Percentiles rank a stretch among this genome's conserved stretches.
phyloP scores from a whole-genome alignment of 306 rosid genomes.

The Pyrus betulifolia region DNA sequence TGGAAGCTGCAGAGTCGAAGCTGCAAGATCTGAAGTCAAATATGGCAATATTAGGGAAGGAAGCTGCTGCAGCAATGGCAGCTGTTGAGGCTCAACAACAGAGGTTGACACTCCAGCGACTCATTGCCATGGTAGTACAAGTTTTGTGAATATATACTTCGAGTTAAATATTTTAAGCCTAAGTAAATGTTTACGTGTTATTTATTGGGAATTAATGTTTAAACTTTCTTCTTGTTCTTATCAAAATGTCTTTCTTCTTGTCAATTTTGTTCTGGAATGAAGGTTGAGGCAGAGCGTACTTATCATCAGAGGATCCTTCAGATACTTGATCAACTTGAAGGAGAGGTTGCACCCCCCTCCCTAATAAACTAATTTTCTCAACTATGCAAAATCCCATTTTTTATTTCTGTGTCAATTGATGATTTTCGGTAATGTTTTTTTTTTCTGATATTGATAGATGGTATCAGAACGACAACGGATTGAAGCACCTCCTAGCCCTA shows the following conservation, averaged over 20 bases:
- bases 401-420: slow-evolving; percentile 11
- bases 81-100: slow-evolving; percentile 99
- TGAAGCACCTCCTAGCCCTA: slow-evolving; percentile 81
- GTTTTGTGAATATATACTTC: slow-evolving; percentile 7
- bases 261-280: slow-evolving; percentile 24
- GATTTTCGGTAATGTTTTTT: slow-evolving; percentile 12
- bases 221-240: neutral
- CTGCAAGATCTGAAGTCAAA: slow-evolving; percentile 78
- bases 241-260: neutral
- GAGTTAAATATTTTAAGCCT: neutral
- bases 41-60: slow-evolving; percentile 92
- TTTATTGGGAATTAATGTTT: slow-evolving; percentile 8
- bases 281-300: slow-evolving; percentile 90
- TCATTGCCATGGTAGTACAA: slow-evolving; percentile 72
- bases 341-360: slow-evolving; percentile 50
- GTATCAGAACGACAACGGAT: slow-evolving; percentile 77
- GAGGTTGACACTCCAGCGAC: slow-evolving; percentile 92
- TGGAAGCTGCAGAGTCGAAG: slow-evolving; percentile 83
- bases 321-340: slow-evolving; percentile 87
- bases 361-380: neutral
- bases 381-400: neutral
- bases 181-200: neutral
- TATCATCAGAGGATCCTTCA: slow-evolving; percentile 86
- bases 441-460: slow-evolving; percentile 49
- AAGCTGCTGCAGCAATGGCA: slow-evolving; percentile 95